Conservation (phyloP, 2,329 filamentous ascomycete genomes). For the Diplocarpon rosae region DNA sequence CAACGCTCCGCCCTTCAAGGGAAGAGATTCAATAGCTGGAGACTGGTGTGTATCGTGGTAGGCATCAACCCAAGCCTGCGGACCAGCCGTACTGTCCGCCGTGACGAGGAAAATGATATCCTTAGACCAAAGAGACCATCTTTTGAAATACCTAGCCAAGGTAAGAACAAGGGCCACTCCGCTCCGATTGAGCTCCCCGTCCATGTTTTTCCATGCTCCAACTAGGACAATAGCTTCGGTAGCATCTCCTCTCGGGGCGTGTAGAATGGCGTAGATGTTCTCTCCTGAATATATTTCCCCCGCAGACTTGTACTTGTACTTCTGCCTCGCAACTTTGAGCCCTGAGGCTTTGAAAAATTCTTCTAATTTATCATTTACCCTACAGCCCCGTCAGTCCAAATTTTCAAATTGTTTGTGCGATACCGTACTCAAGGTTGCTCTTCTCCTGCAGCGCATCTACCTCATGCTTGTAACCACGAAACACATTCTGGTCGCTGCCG, state of each 20-base stretch:
- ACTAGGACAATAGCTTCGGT: slow-evolving; percentile 94
- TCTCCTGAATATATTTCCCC: slow-evolving; percentile 66
- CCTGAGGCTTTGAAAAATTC: slow-evolving; percentile 68
- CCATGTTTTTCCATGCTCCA: slow-evolving; percentile 76
- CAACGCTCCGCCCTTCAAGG: slow-evolving; percentile 84
- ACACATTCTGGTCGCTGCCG: slow-evolving; percentile 90
- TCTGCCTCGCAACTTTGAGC: slow-evolving; percentile 78
- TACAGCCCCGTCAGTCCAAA: slow-evolving; percentile 23
- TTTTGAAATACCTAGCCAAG: slow-evolving; percentile 87
- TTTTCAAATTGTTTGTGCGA: neutral
- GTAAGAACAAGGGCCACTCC: slow-evolving; percentile 81
- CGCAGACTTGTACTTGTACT: slow-evolving; percentile 73
- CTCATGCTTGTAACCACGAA: slow-evolving; percentile 82
- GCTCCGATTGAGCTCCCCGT: slow-evolving; percentile 69
- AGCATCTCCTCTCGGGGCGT: slow-evolving; percentile 87
- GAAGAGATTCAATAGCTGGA: slow-evolving; percentile 58
- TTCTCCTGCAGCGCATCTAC: slow-evolving; percentile 50
- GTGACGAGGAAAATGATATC: slow-evolving; percentile 91
- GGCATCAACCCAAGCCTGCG: slow-evolving; percentile 94
- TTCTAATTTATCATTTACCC: slow-evolving; percentile 60
- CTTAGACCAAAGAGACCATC: slow-evolving; percentile 98
- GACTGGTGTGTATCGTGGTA: slow-evolving; percentile 85
- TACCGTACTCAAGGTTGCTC: slow-evolving; percentile 41
- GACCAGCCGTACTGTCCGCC: slow-evolving; percentile 78
- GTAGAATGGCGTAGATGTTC: slow-evolving; percentile 88